phyloP scores from a whole-genome alignment of 2,329 filamentous ascomycete genomes.

The Aspergillus texensis region DNA sequence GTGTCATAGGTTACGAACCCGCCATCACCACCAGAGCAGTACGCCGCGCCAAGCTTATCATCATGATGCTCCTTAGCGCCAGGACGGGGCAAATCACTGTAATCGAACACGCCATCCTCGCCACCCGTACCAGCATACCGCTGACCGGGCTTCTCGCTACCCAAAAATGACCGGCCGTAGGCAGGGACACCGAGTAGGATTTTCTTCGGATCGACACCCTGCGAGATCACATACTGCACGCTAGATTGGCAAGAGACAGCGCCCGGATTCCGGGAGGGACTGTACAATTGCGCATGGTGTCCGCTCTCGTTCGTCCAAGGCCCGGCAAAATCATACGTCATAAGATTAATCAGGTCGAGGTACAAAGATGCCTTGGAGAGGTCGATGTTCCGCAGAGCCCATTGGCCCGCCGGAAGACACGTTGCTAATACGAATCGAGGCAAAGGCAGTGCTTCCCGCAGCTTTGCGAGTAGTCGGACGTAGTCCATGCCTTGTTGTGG shows the following conservation, averaged over 20 bases:
- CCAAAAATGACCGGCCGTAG: constrained; percentile 75
- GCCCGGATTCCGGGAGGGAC: constrained; percentile 46
- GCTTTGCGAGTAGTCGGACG: constrained; percentile 65
- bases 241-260: constrained; percentile 65
- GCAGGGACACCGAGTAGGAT: constrained; percentile 75
- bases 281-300: constrained; percentile 75
- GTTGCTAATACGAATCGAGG: constrained; percentile 71
- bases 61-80: constrained; percentile 69
- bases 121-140: constrained; percentile 56
- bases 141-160: constrained; percentile 66
- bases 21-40: constrained; percentile 69
- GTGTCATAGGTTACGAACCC: constrained; percentile 83
- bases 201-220: constrained; percentile 70
- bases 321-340: constrained; percentile 79
- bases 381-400: constrained; percentile 70
- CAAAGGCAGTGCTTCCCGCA: constrained; percentile 69
- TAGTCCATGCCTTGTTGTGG: constrained; percentile 70
- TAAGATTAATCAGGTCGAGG: constrained; percentile 76
- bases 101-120: constrained; percentile 73
- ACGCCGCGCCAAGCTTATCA: constrained; percentile 67
- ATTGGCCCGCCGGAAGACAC: constrained; percentile 69
- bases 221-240: constrained; percentile 65
- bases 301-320: constrained; percentile 69
- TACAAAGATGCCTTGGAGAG: constrained; percentile 64
- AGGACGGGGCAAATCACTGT: constrained; percentile 66